Evolutionary conservation across 495 filamentous ascomycete species (phyloP), one percentile per base, ranked within the genome.

Genomic region (Neurospora africana): DNA sequence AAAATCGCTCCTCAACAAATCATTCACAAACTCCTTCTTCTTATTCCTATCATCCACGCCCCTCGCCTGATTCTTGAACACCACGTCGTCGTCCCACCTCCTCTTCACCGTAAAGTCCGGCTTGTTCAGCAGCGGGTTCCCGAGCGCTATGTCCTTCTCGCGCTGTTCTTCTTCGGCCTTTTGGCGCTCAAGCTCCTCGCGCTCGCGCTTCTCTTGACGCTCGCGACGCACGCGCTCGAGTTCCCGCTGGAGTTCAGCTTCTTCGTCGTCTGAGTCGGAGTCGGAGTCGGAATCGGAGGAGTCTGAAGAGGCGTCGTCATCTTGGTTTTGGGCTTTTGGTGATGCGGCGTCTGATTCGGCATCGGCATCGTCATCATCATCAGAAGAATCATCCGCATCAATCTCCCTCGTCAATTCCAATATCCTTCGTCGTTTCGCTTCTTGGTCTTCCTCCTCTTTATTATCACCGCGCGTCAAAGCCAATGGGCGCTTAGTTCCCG

Each of bases 41-140:
- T 94, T 93, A 68, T 87, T 85, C 82, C 91, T 93, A 71, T 97
- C 93, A 77, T 97, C 95, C 11, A 93, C 97, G 4, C 95, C 95
- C 65, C 96, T 88, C 39, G 94, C 95, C 81, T 98, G 95, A 81
- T 99, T 99, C 84, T 97, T 97, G 83, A 99, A 99, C 21, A 99
- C 93, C n/a, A 99, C 95, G 83, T 99, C 95, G 73, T 99, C 95
- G 75, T 99, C 95, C 95, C 95, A 99, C 78, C 94, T 88, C 76
- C 92, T 83, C 83, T 92, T 93, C 71, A 92, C 85, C 47, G 88
- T 89, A 77, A 91, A 93, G 73, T 93, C 90, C 17, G 83, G 76
- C 72, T 86, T 87, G 76, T 97, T 98, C 35, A 99, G 85, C 47
- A 99, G 82, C 21, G 95, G 96, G 78, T 99, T 99, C 19, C 95